Percentiles rank a stretch among this genome's conserved stretches.
phyloP scores from a whole-genome alignment of 495 filamentous ascomycete species.

The Xylaria grammica region DNA sequence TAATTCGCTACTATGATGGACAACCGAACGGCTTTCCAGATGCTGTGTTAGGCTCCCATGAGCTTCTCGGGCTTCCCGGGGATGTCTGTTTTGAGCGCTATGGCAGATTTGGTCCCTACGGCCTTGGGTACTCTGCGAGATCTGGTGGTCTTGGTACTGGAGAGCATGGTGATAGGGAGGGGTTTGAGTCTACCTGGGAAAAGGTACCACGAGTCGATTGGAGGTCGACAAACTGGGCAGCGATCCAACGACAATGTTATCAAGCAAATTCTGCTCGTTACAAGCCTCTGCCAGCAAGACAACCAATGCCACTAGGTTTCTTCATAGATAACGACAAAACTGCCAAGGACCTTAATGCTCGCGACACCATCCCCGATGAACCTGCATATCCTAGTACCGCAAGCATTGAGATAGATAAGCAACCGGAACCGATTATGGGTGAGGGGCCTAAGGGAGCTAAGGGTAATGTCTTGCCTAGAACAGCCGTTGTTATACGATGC shows the following conservation, averaged over 20 bases:
- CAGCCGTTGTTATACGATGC: conserved; percentile 75
- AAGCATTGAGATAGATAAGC: conserved; percentile 22
- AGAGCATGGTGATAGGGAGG: conserved; percentile 77
- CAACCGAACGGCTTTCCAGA: conserved; percentile 82
- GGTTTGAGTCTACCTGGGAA: conserved; percentile 74
- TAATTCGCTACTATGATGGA: conserved; percentile 71
- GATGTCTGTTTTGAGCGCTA: conserved; percentile 95
- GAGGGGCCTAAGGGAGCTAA: conserved; percentile 62
- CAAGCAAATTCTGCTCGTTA: conserved; percentile 75
- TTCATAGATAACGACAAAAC: conserved; percentile 39
- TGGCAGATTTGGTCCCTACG: conserved; percentile 87
- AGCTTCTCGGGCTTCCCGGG: conserved; percentile 77
- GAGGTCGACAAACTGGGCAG: conserved; percentile 73
- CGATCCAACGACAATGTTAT: conserved; percentile 72
- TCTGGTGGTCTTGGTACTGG: conserved; percentile 82
- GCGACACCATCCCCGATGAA: conserved; percentile 22
- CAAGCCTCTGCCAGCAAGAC: conserved; percentile 44
- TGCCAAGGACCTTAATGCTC: conserved; percentile 20
- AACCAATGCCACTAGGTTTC: conserved; percentile 49
- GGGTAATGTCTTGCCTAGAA: conserved; percentile 61
- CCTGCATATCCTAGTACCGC: not conserved
- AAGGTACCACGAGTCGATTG: conserved; percentile 72
- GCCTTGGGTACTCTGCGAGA: conserved; percentile 77
- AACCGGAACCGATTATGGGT: conserved; percentile 57
- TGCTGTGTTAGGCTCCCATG: conserved; percentile 79